These are phyloP conservation scores for Aspergillus sojae DNA, from an alignment of 2,329 filamentous ascomycete species.

Conservation along the genomic window DNA sequence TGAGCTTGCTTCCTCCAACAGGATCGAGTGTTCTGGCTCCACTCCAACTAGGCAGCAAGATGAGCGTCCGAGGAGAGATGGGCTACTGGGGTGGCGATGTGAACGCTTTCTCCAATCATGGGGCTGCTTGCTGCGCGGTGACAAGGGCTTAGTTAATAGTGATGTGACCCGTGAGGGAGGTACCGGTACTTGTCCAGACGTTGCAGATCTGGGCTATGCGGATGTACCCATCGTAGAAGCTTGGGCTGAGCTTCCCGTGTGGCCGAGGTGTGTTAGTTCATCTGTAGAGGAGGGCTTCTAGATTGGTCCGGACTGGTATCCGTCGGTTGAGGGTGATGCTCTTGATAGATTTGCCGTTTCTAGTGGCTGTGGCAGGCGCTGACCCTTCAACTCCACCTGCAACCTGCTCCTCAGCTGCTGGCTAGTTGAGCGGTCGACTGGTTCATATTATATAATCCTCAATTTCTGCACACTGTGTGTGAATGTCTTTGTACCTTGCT, in stretches of 20 bases:
- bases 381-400: not conserved
- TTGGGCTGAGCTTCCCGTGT: not conserved
- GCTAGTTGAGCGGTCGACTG: not conserved
- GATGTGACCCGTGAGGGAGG: not conserved
- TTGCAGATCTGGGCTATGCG: not conserved
- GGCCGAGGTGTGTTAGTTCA: not conserved
- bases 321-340: not conserved
- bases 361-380: not conserved
- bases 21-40: slow-evolving; percentile 11
- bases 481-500: not conserved
- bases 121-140: not conserved
- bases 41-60: slow-evolving; percentile 21
- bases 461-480: not conserved
- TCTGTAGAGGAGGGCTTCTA: not conserved
- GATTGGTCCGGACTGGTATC: not conserved
- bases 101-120: slow-evolving; percentile 11
- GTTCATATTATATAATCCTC: not conserved
- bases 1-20: slow-evolving; percentile 8
- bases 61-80: not conserved
- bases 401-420: not conserved
- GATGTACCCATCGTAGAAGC: slow-evolving; percentile 6
- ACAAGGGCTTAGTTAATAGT: slow-evolving; percentile 10
- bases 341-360: not conserved
- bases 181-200: slow-evolving; percentile 11
- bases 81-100: slow-evolving; percentile 10